A percentile compares a stretch with the other conserved stretches of the same genome.
phyloP scores from a whole-genome alignment of 768 basidiomycete species.

The Kwoniella bestiolae region DNA sequence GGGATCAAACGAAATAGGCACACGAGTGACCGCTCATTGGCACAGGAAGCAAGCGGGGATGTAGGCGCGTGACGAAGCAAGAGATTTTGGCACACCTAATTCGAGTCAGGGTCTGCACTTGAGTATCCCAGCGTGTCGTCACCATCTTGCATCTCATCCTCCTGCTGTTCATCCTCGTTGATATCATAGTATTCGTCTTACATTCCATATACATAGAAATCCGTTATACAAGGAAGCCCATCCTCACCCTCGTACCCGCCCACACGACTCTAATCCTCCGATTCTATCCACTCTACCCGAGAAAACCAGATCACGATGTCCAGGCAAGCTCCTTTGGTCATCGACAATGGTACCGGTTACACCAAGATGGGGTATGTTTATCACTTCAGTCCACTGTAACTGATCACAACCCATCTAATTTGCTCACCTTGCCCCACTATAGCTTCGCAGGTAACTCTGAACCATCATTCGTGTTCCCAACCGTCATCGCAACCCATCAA shows the following conservation, averaged over 20 bases:
- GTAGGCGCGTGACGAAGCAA: too few species aligned
- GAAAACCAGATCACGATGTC: constrained; percentile 72
- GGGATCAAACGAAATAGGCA: background rate
- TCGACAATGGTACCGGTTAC: constrained; percentile 96
- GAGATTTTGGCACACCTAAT: background rate
- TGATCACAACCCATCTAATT: background rate
- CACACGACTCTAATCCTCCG: too few species aligned
- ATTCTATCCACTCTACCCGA: background rate
- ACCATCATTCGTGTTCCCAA: constrained; percentile 98
- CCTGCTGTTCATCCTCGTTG: background rate
- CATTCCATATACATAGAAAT: background rate
- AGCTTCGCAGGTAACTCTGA: constrained; percentile 99
- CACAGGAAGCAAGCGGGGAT: too few species aligned
- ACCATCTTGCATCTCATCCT: background rate
- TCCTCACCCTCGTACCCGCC: too few species aligned
- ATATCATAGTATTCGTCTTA: background rate
- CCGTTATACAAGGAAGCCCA: too few species aligned
- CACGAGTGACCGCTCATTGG: too few species aligned
- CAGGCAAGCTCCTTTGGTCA: constrained; percentile 88
- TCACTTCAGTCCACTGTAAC: background rate
- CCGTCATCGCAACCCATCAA: constrained; percentile 90
- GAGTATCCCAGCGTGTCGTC: background rate
- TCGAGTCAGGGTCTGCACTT: background rate
- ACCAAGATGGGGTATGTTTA: constrained; percentile 88
- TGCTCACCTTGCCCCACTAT: background rate